Percentiles rank a stretch among this genome's conserved stretches.
phyloP scores from a whole-genome alignment of 352 stramenopile species.

The Phytopythium aichiense region DNA sequence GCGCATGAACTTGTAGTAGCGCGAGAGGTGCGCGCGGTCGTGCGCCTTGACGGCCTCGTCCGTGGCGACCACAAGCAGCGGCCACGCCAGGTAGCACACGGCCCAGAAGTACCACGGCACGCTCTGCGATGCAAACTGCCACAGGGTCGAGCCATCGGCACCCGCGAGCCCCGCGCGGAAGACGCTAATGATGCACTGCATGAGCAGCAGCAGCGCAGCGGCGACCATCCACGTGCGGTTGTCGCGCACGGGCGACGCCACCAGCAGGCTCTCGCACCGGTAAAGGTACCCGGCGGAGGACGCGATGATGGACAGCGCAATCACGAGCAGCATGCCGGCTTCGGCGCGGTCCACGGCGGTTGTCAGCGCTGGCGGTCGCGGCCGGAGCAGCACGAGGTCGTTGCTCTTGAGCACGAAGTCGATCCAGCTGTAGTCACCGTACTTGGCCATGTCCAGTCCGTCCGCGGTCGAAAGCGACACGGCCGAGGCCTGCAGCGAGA shows the following conservation, averaged over 20 bases:
- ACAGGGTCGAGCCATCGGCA: constrained; percentile 43
- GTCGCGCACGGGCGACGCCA: constrained; percentile 48
- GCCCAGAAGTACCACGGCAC: constrained; percentile 69
- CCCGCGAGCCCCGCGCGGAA: constrained; percentile 41
- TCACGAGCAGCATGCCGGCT: constrained; percentile 64
- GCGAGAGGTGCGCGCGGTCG: constrained; percentile 64
- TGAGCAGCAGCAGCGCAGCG: constrained; percentile 28
- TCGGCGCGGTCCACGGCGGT: constrained; percentile 72
- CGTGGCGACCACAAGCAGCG: constrained; percentile 45
- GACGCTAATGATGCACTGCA: constrained; percentile 46
- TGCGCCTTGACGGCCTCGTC: constrained; percentile 75
- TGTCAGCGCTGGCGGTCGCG: constrained; percentile 38
- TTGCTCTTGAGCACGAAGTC: constrained; percentile 55
- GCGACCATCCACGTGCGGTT: constrained; percentile 65
- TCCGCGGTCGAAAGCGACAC: background rate
- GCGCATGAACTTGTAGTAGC: constrained; percentile 83
- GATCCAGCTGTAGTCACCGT: constrained; percentile 42
- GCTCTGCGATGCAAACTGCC: constrained; percentile 36
- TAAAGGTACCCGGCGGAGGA: constrained; percentile 76
- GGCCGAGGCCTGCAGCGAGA: constrained; percentile 49
- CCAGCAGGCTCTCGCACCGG: constrained; percentile 69
- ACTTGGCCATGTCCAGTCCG: constrained; percentile 13
- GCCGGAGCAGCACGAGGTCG: constrained; percentile 36
- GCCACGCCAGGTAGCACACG: constrained; percentile 45
- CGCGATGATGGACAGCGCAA: constrained; percentile 62